phyloP scores from a whole-genome alignment of 1,139 yeast genomes.

The Suhomyces guaymorum region DNA sequence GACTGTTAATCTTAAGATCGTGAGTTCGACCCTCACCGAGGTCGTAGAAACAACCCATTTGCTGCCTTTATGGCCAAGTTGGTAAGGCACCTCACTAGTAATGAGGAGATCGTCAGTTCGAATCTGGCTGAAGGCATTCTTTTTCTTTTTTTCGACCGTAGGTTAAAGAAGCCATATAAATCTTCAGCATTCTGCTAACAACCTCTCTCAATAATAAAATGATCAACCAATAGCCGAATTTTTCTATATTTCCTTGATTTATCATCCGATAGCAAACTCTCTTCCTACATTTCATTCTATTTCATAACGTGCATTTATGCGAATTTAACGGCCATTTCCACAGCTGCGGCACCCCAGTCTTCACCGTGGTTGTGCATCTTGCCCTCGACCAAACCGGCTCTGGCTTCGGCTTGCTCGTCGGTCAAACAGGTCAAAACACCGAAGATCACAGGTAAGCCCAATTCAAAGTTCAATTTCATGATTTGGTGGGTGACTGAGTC shows the following conservation, averaged over 20 bases:
- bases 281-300: neutral
- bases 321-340: conserved; percentile 79
- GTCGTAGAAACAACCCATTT: conserved; percentile 24
- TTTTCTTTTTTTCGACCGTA: conserved; percentile 18
- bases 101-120: conserved; percentile 89
- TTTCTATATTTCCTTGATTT: too few relatives aligned
- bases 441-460: conserved; percentile 80
- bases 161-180: too few relatives aligned
- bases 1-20: conserved; percentile 54
- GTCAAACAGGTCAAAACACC: conserved; percentile 93
- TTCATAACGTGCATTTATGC: conserved; percentile 1
- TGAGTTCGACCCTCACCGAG: conserved; percentile 50
- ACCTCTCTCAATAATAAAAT: too few relatives aligned
- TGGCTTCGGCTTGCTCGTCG: conserved; percentile 87
- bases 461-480: conserved; percentile 75
- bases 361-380: conserved; percentile 92
- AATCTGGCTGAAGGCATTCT: conserved; percentile 72
- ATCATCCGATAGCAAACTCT: neutral
- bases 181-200: too few relatives aligned
- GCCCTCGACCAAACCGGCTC: conserved; percentile 84
- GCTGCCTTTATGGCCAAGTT: conserved; percentile 56
- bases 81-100: conserved; percentile 93
- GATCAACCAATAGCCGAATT: too few relatives aligned
- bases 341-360: conserved; percentile 99
- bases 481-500: conserved; percentile 85